Evolutionary conservation across 2,329 filamentous ascomycete species (phyloP), one percentile per base, ranked within the genome.

Genomic region (Fusarium citri): DNA sequence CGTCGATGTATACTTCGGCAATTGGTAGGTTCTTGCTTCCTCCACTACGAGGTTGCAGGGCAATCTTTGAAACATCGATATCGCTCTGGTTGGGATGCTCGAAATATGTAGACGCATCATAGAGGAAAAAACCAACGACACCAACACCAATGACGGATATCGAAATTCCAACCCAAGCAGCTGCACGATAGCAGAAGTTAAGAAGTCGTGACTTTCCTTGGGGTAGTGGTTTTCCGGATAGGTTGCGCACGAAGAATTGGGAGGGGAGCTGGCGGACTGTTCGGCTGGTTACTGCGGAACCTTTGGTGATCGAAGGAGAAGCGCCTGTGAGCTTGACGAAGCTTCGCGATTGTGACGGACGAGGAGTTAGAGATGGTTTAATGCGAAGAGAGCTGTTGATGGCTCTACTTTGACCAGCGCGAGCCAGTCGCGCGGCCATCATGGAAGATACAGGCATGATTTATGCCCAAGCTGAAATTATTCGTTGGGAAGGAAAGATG

Each of bases 21-120:
- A 99, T 96, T 3, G 95, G 96, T 34, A 99, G 83, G 76, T 99
- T 97, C 85, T 99, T 98, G 0, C 95, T 94, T 0, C 96, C 96
- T 58, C 96, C 96, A 63, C 87, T 87, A 69, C 90, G 88, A 2
- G 96, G 96, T 60, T 89, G 90, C 55, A 99, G 83, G 2, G 96
- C 96, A 37, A 94, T 82, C 73, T 93, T 88, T 3, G 94, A 94
- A n/a, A 99, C 92, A 51, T 91, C 87, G 61, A 97, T 89, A 73
- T 98, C 94, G 69, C 84, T 83, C 26, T 86, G 85, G 9, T 85
- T 87, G 3, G 87, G 82, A 48, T 91, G 85, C 69, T 94, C 91
- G 63, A 88, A 90, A 83, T 99, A 99, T 16, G 96, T 99, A 49
- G 89, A 91, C 12, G 94, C 91, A 83, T 99, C 96, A 82, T 97